phyloP scores from a whole-genome alignment of 768 basidiomycete genomes.

The Antrodiella citrinella region DNA sequence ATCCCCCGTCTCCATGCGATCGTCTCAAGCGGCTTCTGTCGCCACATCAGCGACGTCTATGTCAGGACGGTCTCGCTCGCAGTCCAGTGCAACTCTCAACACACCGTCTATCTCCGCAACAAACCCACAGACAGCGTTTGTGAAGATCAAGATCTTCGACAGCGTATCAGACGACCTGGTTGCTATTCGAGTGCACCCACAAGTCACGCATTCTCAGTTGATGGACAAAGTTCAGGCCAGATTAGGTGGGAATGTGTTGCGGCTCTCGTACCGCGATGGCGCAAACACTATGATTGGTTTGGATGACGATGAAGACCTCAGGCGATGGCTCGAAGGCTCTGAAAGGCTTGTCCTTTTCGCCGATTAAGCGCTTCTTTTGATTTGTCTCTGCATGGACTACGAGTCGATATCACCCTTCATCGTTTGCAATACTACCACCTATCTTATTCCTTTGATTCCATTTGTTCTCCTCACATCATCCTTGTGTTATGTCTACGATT shows the following conservation, averaged over 20 bases:
- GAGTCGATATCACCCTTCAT: not conserved
- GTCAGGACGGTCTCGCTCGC: slow-evolving; percentile 44
- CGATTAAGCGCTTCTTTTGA: slow-evolving; percentile 23
- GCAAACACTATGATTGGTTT: slow-evolving; percentile 62
- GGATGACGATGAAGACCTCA: slow-evolving; percentile 53
- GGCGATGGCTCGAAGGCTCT: slow-evolving; percentile 67
- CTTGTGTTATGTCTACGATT: not conserved
- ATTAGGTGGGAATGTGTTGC: slow-evolving; percentile 62
- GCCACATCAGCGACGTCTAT: slow-evolving; percentile 27
- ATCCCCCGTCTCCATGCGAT: slow-evolving; percentile 18
- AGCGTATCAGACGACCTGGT: slow-evolving; percentile 90
- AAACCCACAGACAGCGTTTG: slow-evolving; percentile 78
- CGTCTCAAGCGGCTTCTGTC: slow-evolving; percentile 44
- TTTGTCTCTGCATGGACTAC: not conserved
- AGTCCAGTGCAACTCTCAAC: slow-evolving; percentile 46
- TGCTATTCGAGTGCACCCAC: slow-evolving; percentile 93
- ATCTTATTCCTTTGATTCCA: not conserved
- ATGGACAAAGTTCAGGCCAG: slow-evolving; percentile 89
- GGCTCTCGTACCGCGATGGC: slow-evolving; percentile 71
- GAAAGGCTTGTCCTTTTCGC: slow-evolving; percentile 83
- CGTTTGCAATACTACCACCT: not conserved
- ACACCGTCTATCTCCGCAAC: slow-evolving; percentile 68
- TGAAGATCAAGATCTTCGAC: slow-evolving; percentile 99
- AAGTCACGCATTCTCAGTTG: slow-evolving; percentile 76
- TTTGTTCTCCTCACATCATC: not conserved